Percentiles rank a stretch among this genome's conserved stretches.
Evolutionary conservation across 768 basidiomycete genomes (phyloP).

Genomic region (Favolaschia claudopus): DNA sequence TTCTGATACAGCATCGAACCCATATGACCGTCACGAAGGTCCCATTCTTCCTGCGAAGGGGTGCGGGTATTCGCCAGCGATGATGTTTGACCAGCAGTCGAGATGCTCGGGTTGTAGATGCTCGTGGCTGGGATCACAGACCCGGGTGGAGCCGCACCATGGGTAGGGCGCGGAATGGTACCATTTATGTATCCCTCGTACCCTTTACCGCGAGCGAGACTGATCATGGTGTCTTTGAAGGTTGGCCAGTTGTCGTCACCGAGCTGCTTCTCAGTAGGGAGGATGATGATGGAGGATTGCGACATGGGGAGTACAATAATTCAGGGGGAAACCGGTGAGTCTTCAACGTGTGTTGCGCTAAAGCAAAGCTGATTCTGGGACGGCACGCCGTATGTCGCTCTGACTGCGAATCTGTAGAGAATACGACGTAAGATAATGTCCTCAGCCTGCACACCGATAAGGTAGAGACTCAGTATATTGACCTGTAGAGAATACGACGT

Average conservation of each 20-base stretch:
- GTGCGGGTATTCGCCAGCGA: neutral
- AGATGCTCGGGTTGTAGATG: neutral
- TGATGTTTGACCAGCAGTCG: neutral
- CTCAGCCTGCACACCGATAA: too few species aligned
- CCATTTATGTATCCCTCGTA: constrained; percentile 2
- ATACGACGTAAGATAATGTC: too few species aligned
- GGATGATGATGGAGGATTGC: neutral
- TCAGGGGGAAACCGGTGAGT: too few species aligned
- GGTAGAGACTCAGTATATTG: too few species aligned
- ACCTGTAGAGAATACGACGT: too few species aligned
- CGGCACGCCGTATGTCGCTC: too few species aligned
- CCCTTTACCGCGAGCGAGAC: neutral
- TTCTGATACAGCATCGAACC: constrained; percentile 15
- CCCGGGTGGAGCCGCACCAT: neutral
- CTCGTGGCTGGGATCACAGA: neutral
- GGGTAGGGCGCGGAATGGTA: neutral
- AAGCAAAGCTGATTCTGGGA: too few species aligned
- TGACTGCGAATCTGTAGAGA: too few species aligned
- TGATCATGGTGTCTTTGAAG: neutral
- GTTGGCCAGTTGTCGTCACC: neutral
- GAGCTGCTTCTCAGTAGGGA: constrained; percentile 4
- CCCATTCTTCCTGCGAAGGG: constrained; percentile 10
- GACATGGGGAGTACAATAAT: too few species aligned
- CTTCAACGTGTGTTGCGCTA: too few species aligned
- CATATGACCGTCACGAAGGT: constrained; percentile 6